A percentile compares a stretch with the other conserved stretches of the same genome.
These are phyloP conservation scores for Lasiosphaeris hirsuta DNA, from an alignment of 495 filamentous ascomycete genomes.

Conservation along the genomic window DNA sequence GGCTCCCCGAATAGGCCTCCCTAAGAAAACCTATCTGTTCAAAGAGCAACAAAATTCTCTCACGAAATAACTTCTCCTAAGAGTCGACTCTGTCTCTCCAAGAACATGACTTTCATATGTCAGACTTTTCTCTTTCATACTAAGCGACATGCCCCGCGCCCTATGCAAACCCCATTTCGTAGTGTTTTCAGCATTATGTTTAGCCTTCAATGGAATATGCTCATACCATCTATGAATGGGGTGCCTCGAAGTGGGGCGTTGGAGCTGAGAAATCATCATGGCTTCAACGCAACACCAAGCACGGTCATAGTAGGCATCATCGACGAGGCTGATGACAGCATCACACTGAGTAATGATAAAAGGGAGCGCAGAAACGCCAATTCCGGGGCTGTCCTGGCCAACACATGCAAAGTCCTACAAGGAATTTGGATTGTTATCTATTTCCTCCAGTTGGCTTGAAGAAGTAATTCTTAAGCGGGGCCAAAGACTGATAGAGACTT, in stretches of 20 bases:
- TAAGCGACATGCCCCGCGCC: background rate
- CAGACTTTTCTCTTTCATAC: conserved; percentile 14
- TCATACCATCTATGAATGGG: conserved; percentile 16
- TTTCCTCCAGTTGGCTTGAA: too few relatives aligned
- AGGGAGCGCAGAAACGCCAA: conserved; percentile 21
- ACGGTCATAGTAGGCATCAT: conserved; percentile 10
- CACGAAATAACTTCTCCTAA: background rate
- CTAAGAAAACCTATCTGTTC: too few relatives aligned
- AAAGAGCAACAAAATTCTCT: too few relatives aligned
- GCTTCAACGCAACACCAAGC: conserved; percentile 25
- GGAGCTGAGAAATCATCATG: conserved; percentile 17
- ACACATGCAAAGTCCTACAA: conserved; percentile 23
- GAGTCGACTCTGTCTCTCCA: conserved; percentile 21
- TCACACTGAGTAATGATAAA: conserved; percentile 24
- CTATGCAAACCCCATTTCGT: too few relatives aligned
- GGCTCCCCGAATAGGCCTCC: too few relatives aligned
- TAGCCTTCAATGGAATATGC: conserved; percentile 3
- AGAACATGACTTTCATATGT: conserved; percentile 23
- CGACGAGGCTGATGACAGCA: conserved; percentile 20
- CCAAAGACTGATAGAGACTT: conserved; percentile 4
- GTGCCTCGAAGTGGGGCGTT: conserved; percentile 4
- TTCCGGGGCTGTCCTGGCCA: conserved; percentile 18
- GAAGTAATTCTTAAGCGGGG: too few relatives aligned
- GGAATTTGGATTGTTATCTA: background rate
- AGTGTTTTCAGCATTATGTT: background rate